phyloP scores from a whole-genome alignment of 805 yeast genomes.

The Tetrapisispora namnaoensis region DNA sequence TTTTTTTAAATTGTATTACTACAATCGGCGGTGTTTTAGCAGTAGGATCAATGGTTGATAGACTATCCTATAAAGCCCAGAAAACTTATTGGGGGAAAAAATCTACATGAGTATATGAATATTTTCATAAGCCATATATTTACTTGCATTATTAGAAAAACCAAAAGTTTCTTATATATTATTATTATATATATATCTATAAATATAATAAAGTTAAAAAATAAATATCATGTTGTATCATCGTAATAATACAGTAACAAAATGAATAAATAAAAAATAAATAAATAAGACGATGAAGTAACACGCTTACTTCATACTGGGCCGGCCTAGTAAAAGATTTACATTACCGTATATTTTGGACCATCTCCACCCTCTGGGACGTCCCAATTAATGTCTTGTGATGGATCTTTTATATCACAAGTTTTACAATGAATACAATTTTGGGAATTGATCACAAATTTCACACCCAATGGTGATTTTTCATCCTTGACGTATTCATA shows the following conservation, averaged over 20 bases:
- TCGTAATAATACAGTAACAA: background rate
- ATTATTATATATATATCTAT: background rate
- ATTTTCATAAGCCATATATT: background rate
- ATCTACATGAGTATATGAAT: slow-evolving; percentile 3
- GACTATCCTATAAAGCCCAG: slow-evolving; percentile 85
- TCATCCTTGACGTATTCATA: slow-evolving; percentile 80
- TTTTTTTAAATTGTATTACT: slow-evolving; percentile 72
- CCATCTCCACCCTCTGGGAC: slow-evolving; percentile 99
- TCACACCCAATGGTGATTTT: slow-evolving; percentile 46
- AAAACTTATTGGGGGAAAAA: slow-evolving; percentile 43
- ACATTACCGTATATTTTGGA: slow-evolving; percentile 63
- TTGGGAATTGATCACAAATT: slow-evolving; percentile 89
- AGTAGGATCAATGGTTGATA: slow-evolving; percentile 81
- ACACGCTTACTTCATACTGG: no score
- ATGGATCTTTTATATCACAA: slow-evolving; percentile 93
- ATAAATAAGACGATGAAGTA: background rate
- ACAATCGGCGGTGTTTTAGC: slow-evolving; percentile 94
- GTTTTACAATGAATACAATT: slow-evolving; percentile 98
- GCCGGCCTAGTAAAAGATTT: background rate
- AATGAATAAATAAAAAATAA: slow-evolving; percentile 6
- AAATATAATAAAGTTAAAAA: background rate
- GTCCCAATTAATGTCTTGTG: slow-evolving; percentile 89
- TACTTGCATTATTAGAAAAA: background rate
- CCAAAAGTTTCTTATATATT: background rate
- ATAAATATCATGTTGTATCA: slow-evolving; percentile 1